Percentiles rank a stretch among this genome's conserved stretches.
phyloP scores from a whole-genome alignment of 345 rosid genomes.

The Euclidium syriacum region DNA sequence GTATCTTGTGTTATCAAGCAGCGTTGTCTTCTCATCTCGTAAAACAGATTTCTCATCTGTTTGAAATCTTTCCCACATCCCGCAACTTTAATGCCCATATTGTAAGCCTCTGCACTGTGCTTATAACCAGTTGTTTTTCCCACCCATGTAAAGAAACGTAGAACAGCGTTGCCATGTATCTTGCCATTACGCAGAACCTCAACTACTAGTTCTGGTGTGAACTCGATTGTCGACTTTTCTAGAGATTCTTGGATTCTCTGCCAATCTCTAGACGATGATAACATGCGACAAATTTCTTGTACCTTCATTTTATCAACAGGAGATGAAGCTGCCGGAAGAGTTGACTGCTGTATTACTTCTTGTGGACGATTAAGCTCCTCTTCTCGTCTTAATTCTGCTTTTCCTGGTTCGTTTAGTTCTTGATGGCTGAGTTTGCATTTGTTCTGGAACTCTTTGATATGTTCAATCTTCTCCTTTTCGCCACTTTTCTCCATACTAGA shows the following conservation, averaged over 20 bases:
- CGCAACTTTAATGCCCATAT: slow-evolving; percentile 76
- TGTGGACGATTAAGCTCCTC: slow-evolving; percentile 17
- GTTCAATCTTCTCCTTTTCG: slow-evolving; percentile 42
- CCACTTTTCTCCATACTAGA: slow-evolving; percentile 58
- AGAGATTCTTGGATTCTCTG: slow-evolving; percentile 42
- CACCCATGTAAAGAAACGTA: slow-evolving; percentile 73
- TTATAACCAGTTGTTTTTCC: slow-evolving; percentile 52
- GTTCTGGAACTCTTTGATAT: slow-evolving; percentile 46
- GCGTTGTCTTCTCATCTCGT: slow-evolving; percentile 72
- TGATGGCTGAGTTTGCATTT: slow-evolving; percentile 16
- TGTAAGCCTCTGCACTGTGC: slow-evolving; percentile 74
- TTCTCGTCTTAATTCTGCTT: slow-evolving; percentile 13
- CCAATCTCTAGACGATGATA: slow-evolving; percentile 43
- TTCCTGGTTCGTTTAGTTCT: slow-evolving; percentile 7
- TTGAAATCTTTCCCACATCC: slow-evolving; percentile 79
- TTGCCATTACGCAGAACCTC: slow-evolving; percentile 38
- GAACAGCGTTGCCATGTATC: slow-evolving; percentile 50
- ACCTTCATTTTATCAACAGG: slow-evolving; percentile 36
- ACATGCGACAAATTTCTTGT: slow-evolving; percentile 41
- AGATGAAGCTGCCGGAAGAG: slow-evolving; percentile 21
- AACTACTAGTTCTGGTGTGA: slow-evolving; percentile 64
- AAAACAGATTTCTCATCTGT: slow-evolving; percentile 71
- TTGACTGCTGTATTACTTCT: slow-evolving; percentile 13
- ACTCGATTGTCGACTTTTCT: slow-evolving; percentile 41
- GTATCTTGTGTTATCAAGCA: slow-evolving; percentile 56